A percentile compares a stretch with the other conserved stretches of the same genome.
These are phyloP conservation scores for Candida pini DNA, from an alignment of 805 yeast species.

Conservation along the genomic window DNA sequence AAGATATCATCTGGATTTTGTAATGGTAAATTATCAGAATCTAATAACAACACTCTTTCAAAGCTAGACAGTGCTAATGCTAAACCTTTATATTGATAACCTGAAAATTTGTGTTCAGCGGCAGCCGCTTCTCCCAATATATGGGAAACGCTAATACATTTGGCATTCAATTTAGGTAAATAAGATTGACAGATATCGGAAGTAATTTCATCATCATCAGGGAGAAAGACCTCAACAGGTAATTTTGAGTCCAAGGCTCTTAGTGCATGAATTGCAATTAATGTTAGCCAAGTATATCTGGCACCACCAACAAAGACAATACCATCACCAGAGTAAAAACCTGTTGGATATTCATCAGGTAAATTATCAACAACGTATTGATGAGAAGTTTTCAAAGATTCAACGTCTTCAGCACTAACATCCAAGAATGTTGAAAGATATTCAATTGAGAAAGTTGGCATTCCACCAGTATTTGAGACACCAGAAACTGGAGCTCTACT, in stretches of 20 bases:
- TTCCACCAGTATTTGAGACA: conserved; percentile 32
- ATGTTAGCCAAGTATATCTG: conserved; percentile 61
- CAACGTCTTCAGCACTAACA: conserved; percentile 37
- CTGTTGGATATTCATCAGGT: conserved; percentile 42
- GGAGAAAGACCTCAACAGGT: conserved; percentile 81
- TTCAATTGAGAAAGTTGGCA: conserved; percentile 45
- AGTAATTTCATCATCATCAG: conserved; percentile 64
- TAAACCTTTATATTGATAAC: conserved; percentile 61
- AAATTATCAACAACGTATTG: conserved; percentile 35
- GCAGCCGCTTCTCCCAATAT: conserved; percentile 49
- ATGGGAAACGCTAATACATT: conserved; percentile 57
- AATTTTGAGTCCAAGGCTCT: conserved; percentile 57
- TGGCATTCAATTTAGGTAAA: conserved; percentile 55
- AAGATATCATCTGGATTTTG: conserved; percentile 56
- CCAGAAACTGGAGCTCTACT: too few relatives aligned
- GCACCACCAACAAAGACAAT: conserved; percentile 78
- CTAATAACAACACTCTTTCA: conserved; percentile 60
- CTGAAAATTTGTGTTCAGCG: conserved; percentile 39
- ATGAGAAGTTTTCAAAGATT: conserved; percentile 43
- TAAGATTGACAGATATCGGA: conserved; percentile 56
- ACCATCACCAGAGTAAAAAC: conserved; percentile 48
- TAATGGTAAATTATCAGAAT: conserved; percentile 69
- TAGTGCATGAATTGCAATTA: conserved; percentile 55
- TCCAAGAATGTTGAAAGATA: conserved; percentile 46
- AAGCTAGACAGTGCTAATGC: conserved; percentile 66